Evolutionary conservation across 192 early-diverging fungal species (phyloP).

Genomic region (Coemansia aciculifera): DNA sequence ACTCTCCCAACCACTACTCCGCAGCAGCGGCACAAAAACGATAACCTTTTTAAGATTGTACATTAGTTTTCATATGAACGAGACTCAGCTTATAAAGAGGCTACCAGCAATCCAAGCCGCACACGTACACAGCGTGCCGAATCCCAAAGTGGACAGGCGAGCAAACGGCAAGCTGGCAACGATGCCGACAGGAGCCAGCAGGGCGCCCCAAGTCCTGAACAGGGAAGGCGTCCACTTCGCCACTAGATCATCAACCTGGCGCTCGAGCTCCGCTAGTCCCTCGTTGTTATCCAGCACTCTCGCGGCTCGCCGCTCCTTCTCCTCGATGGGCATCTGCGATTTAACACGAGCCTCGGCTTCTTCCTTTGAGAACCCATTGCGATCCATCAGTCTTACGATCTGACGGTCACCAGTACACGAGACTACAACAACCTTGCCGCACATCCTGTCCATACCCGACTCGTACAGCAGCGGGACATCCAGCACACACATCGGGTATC

Average conservation of each 20-base stretch:
- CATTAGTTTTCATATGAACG: neutral
- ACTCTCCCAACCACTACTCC: constrained; percentile 77
- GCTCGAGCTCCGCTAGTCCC: constrained; percentile 51
- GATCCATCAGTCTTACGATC: constrained; percentile 66
- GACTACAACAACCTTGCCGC: constrained; percentile 75
- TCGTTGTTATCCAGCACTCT: constrained; percentile 86
- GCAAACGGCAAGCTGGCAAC: constrained; percentile 29
- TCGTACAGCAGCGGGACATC: constrained; percentile 96
- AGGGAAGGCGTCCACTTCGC: constrained; percentile 31
- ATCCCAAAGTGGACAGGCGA: constrained; percentile 15
- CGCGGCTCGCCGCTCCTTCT: constrained; percentile 76
- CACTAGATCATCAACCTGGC: constrained; percentile 21
- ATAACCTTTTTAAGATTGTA: neutral
- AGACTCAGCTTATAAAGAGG: neutral
- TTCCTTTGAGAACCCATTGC: constrained; percentile 62
- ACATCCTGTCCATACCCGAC: constrained; percentile 70
- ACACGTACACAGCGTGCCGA: constrained; percentile 31
- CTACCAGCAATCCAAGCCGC: constrained; percentile 25
- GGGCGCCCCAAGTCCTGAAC: constrained; percentile 20
- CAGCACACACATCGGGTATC: constrained; percentile 70
- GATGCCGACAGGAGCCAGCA: constrained; percentile 36
- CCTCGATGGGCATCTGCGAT: constrained; percentile 79
- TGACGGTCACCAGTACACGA: constrained; percentile 73
- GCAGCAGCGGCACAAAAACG: neutral
- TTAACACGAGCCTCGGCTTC: constrained; percentile 72